Conservation (phyloP, 2,329 filamentous ascomycete genomes). For the Metarhizium brunneum region DNA sequence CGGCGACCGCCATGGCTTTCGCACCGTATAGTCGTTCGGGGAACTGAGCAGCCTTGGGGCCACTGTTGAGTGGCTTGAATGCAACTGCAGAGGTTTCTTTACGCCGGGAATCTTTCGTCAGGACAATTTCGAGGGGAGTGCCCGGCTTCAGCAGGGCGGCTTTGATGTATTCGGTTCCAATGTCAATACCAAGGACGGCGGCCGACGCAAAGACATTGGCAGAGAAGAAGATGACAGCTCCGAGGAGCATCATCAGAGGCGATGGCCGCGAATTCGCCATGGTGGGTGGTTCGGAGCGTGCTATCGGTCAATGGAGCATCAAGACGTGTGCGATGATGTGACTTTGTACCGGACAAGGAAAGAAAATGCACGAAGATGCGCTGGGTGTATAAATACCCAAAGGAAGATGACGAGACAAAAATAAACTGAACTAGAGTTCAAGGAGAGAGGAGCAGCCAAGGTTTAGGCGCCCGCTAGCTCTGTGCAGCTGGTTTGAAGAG, state of each 20-base stretch:
- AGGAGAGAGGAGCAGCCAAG: background rate
- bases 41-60: conserved; percentile 54
- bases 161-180: conserved; percentile 96
- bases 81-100: conserved; percentile 88
- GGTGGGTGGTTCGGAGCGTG: conserved; percentile 11
- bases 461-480: background rate
- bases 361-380: background rate
- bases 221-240: conserved; percentile 26
- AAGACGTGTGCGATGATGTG: background rate
- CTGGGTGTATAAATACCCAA: background rate
- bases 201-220: conserved; percentile 44
- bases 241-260: conserved; percentile 29
- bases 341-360: background rate
- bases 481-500: conserved; percentile 8
- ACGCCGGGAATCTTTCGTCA: conserved; percentile 94
- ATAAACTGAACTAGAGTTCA: background rate
- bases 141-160: conserved; percentile 92
- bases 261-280: conserved; percentile 27
- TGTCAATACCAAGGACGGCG: conserved; percentile 83
- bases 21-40: conserved; percentile 89
- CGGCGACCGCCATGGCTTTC: conserved; percentile 78
- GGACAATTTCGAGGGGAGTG: conserved; percentile 92
- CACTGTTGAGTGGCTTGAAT: conserved; percentile 75
- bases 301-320: conserved; percentile 4
- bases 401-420: conserved; percentile 7